These are phyloP conservation scores for Leccinum ochraceum DNA, from an alignment of 768 basidiomycete species.

Conservation along the genomic window DNA sequence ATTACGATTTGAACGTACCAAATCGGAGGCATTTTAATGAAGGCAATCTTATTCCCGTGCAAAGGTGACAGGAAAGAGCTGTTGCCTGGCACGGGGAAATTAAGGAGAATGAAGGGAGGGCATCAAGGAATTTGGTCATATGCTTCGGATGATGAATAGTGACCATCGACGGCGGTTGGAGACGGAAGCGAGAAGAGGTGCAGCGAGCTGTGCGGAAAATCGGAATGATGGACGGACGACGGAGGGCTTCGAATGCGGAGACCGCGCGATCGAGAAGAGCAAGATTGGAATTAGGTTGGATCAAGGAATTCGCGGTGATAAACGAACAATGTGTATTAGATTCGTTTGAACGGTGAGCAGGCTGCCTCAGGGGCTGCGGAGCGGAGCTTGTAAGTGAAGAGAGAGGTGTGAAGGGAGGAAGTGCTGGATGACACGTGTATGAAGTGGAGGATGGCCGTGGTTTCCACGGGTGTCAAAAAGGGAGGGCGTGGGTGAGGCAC, in stretches of 20 bases:
- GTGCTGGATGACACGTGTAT: conserved; percentile 26
- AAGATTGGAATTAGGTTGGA: conserved; percentile 27
- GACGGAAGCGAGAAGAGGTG: not conserved
- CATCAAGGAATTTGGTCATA: conserved; percentile 7
- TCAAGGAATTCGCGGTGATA: conserved; percentile 18
- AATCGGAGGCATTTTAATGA: conserved; percentile 23
- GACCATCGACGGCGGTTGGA: not conserved
- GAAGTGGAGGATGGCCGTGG: conserved; percentile 18
- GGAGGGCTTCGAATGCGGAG: conserved; percentile 17
- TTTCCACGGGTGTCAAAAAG: conserved; percentile 20
- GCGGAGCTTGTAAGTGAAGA: conserved; percentile 23
- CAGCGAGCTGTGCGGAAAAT: conserved; percentile 22
- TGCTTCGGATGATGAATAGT: conserved; percentile 22
- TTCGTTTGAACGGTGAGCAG: conserved; percentile 9
- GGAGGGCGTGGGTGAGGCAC: not conserved
- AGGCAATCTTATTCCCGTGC: conserved; percentile 28
- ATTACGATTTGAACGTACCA: conserved; percentile 16
- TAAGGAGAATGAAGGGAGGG: conserved; percentile 8
- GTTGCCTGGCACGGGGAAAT: conserved; percentile 7
- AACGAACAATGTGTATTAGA: conserved; percentile 7
- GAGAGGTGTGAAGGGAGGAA: conserved; percentile 17
- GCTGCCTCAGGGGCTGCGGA: conserved; percentile 7
- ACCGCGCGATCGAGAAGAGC: conserved; percentile 25
- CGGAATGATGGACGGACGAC: conserved; percentile 18
- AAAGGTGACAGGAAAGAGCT: conserved; percentile 7